phyloP scores from a whole-genome alignment of 345 rosid genomes.

The Syzygium oleosum region DNA sequence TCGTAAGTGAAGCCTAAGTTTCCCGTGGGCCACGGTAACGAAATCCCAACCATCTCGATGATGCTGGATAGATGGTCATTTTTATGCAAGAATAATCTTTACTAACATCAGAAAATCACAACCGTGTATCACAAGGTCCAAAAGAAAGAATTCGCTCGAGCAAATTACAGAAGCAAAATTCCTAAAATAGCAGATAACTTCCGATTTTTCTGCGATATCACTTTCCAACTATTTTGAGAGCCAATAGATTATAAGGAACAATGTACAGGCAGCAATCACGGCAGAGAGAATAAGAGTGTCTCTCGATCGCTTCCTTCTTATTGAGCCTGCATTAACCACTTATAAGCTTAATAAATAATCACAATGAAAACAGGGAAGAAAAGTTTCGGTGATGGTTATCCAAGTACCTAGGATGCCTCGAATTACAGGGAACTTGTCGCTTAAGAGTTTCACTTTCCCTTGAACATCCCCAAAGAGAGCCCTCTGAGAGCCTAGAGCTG shows the following conservation, averaged over 20 bases:
- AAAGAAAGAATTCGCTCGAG: background rate
- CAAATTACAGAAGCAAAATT: slow-evolving; percentile 3
- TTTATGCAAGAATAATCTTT: background rate
- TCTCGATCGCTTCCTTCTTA: slow-evolving; percentile 71
- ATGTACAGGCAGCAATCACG: slow-evolving; percentile 85
- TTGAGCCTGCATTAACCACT: slow-evolving; percentile 51
- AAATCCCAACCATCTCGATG: background rate
- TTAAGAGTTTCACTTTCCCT: slow-evolving; percentile 80
- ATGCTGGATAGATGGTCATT: background rate
- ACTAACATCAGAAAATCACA: background rate
- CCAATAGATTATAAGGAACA: slow-evolving; percentile 92
- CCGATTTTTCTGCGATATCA: background rate
- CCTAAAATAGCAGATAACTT: slow-evolving; percentile 8
- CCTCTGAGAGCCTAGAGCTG: slow-evolving; percentile 85
- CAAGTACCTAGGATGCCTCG: slow-evolving; percentile 80
- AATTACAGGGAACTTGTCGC: slow-evolving; percentile 82
- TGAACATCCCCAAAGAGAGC: slow-evolving; percentile 84
- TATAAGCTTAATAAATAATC: background rate
- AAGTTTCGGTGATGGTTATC: background rate
- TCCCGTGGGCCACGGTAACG: background rate
- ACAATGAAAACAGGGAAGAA: background rate
- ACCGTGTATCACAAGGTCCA: background rate
- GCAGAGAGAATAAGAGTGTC: slow-evolving; percentile 88
- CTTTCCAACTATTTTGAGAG: slow-evolving; percentile 54
- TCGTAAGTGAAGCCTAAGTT: background rate